Base-by-base conservation (phyloP, 2,329 filamentous ascomycete genomes). In the Tetracladium maxilliforme region DNA sequence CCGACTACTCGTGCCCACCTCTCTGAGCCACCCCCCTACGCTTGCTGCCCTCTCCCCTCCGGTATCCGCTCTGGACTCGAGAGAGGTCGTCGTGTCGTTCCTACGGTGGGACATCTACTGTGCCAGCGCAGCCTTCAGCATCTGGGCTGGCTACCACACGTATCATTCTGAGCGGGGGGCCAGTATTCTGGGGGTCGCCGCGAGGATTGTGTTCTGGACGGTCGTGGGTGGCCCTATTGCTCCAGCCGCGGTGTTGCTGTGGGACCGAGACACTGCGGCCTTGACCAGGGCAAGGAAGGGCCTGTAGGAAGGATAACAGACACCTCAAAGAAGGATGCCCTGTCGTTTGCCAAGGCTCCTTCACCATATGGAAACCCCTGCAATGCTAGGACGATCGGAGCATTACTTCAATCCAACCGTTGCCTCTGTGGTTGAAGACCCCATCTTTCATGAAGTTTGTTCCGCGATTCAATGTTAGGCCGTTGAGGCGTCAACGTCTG, bases 91-190 rank as follows among this genome's bases (percentile, higher is more conserved):
- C 7, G 8, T 22, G n/a, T 22, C 7, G 8, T 22, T 22, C n/a
- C n/a, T 22, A 14, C 21, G 21, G 7, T 22, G 21, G 21, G 21
- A 22, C n/a, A 14, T 22, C 21, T 22, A 22, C 21, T 22, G 21
- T n/a, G 6, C 7, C 21, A 12, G 21, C n/a, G 21, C 21, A 6
- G 12, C 21, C n/a, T 22, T 22, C 7, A n/a, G 12, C 7, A 22
- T 22, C 21, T 22, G 21, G 21, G 21, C 21, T 6, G n/a, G 8
- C 8, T 22, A 22, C 21, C 6, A 22, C 7, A 8, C 14, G 21
- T 14, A 22, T n/a, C 21, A 22, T 11, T 11, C 7, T 8, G 6
- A 22, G 6, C 8, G n/a, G n/a, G 12, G 11, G n/a, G 6, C 21
- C 21, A 22, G 14, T 6, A 8, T 22, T 6, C n/a, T 22, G 21